phyloP scores from a whole-genome alignment of 495 filamentous ascomycete genomes.

The Hypoxylon cercidicola region DNA sequence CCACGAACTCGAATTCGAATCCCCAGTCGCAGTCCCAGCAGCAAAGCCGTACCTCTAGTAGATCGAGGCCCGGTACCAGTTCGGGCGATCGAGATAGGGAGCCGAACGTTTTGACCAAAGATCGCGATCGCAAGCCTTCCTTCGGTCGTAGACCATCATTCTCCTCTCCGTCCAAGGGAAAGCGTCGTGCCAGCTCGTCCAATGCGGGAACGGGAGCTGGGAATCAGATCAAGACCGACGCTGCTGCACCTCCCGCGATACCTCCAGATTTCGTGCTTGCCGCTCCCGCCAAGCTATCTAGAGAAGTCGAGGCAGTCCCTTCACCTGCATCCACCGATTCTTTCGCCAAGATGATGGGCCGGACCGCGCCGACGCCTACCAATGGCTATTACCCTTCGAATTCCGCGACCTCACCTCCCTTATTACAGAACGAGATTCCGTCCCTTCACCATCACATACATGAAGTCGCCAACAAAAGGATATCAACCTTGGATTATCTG shows the following conservation, averaged over 20 bases:
- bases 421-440: slow-evolving; percentile 51
- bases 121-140: slow-evolving; percentile 55
- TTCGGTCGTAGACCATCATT: slow-evolving; percentile 57
- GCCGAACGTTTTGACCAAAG: slow-evolving; percentile 54
- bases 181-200: slow-evolving; percentile 53
- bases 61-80: slow-evolving; percentile 54
- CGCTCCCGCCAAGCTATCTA: slow-evolving; percentile 52
- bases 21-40: slow-evolving; percentile 34
- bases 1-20: slow-evolving; percentile 22
- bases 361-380: slow-evolving; percentile 47
- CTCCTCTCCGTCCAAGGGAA: slow-evolving; percentile 50
- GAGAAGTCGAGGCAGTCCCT: slow-evolving; percentile 44
- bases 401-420: slow-evolving; percentile 45
- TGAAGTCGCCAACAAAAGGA: slow-evolving; percentile 88
- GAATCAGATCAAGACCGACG: slow-evolving; percentile 47
- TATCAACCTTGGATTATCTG: slow-evolving; percentile 95
- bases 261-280: slow-evolving; percentile 54
- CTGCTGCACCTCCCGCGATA: slow-evolving; percentile 50
- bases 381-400: slow-evolving; percentile 44
- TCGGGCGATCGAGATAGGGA: slow-evolving; percentile 48
- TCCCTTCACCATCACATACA: slow-evolving; percentile 82
- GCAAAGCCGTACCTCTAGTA: slow-evolving; percentile 18
- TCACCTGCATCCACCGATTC: slow-evolving; percentile 51
- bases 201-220: slow-evolving; percentile 39
- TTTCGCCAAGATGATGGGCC: slow-evolving; percentile 57